phyloP scores from a whole-genome alignment of 2,329 filamentous ascomycete genomes.

The Coniella lustricola region DNA sequence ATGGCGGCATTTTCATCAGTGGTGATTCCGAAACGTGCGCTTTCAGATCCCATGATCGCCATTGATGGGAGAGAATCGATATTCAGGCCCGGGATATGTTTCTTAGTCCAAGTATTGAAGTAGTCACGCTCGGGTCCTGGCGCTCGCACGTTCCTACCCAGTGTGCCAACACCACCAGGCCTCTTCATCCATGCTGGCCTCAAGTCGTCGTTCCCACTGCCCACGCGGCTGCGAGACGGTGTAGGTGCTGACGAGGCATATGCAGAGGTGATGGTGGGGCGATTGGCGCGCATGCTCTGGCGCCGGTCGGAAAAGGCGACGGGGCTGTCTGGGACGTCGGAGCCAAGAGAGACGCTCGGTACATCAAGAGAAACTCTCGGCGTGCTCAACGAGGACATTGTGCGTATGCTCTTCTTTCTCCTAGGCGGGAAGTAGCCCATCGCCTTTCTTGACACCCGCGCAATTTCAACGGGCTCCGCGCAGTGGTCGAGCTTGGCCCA shows the following conservation, averaged over 20 bases:
- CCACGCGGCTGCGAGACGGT: conserved; percentile 30
- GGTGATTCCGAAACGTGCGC: conserved; percentile 49
- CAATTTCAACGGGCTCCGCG: conserved; percentile 71
- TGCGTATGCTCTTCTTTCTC: conserved; percentile 72
- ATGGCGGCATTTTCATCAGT: conserved; percentile 33
- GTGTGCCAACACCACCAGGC: conserved; percentile 81
- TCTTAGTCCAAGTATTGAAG: conserved; percentile 75
- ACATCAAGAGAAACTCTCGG: conserved; percentile 60
- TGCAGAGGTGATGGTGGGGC: conserved; percentile 27
- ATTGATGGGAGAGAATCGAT: conserved; percentile 62
- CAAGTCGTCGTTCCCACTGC: conserved; percentile 32
- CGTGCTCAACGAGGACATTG: conserved; percentile 59
- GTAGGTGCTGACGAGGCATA: conserved; percentile 22
- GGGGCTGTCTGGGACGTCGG: conserved; percentile 28
- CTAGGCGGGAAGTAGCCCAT: conserved; percentile 90
- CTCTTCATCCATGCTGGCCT: conserved; percentile 63
- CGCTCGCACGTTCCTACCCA: conserved; percentile 61
- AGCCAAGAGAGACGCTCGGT: conserved; percentile 36
- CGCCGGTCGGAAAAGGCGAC: conserved; percentile 33
- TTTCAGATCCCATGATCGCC: conserved; percentile 56
- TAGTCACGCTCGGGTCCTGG: conserved; percentile 80
- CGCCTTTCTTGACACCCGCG: conserved; percentile 69
- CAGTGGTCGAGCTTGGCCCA: conserved; percentile 77
- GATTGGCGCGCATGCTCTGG: conserved; percentile 33
- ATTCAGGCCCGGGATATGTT: conserved; percentile 73